Conservation (phyloP, 2,329 filamentous ascomycete species). For the Cadophora sp. region DNA sequence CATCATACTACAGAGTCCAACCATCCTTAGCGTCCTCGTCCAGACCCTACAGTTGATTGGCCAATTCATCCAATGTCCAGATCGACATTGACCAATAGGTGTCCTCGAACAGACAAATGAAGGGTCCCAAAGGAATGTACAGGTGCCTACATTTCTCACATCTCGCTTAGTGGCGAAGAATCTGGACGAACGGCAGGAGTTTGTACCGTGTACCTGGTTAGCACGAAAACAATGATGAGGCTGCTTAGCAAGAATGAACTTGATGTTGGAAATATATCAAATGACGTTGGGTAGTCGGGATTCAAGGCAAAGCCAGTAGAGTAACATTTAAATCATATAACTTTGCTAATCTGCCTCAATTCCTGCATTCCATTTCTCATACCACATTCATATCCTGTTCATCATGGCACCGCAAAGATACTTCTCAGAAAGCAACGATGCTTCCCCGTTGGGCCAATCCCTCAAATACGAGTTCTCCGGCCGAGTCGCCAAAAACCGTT, state of each 20-base stretch:
- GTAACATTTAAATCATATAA: too few species aligned
- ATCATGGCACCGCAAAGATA: conserved; percentile 37
- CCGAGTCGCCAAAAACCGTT: conserved; percentile 66
- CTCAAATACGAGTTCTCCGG: conserved; percentile 58
- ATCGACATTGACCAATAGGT: not conserved
- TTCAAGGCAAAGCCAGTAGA: not conserved
- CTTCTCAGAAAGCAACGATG: conserved; percentile 36
- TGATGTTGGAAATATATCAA: not conserved
- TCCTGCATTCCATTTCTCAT: too few species aligned
- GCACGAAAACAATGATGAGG: not conserved
- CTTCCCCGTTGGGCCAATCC: conserved; percentile 51
- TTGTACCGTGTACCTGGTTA: not conserved
- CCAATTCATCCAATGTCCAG: not conserved
- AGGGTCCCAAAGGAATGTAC: too few species aligned
- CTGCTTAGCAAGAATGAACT: not conserved
- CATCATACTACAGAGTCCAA: not conserved
- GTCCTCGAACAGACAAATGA: too few species aligned
- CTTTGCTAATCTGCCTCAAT: too few species aligned
- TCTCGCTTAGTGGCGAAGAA: not conserved
- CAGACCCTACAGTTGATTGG: not conserved
- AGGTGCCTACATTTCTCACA: too few species aligned
- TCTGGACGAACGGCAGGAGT: not conserved
- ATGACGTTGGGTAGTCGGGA: not conserved
- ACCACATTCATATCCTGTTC: not conserved
- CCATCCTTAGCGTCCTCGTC: not conserved